Conservation (phyloP, 2,329 filamentous ascomycete genomes). For the Pezizomycotina sp. region DNA sequence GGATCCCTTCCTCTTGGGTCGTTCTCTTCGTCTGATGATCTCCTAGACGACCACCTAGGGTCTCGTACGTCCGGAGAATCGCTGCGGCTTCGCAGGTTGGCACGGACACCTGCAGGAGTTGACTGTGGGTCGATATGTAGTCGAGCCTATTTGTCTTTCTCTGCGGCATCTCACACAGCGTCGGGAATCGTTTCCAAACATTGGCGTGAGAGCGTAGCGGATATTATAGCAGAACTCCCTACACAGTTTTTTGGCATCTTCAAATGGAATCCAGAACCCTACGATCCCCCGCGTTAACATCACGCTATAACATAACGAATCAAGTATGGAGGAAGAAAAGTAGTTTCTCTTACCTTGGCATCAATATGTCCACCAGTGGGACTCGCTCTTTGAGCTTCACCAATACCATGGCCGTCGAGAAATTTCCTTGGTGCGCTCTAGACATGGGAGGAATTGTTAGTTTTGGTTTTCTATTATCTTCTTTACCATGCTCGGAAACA, state of each 20-base stretch:
- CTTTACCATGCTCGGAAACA: background rate
- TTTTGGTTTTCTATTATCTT: conserved; percentile 19
- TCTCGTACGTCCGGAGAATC: conserved; percentile 2
- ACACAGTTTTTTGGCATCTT: conserved; percentile 71
- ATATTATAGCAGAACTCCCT: conserved; percentile 79
- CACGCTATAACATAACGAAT: conserved; percentile 7
- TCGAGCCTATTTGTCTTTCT: conserved; percentile 38
- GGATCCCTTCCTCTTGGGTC: conserved; percentile 22
- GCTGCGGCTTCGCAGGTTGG: conserved; percentile 3
- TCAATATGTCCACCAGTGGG: conserved; percentile 83
- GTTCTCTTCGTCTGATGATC: conserved; percentile 11
- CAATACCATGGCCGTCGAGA: conserved; percentile 55
- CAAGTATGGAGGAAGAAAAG: conserved; percentile 3
- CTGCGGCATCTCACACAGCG: conserved; percentile 38
- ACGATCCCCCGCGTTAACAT: conserved; percentile 17
- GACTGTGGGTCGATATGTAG: conserved; percentile 28
- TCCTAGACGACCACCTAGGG: background rate
- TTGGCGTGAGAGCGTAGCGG: conserved; percentile 66
- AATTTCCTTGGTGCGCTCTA: conserved; percentile 54
- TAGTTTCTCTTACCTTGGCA: conserved; percentile 55
- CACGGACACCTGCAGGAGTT: background rate
- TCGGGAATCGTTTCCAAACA: conserved; percentile 69
- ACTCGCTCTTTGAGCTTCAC: conserved; percentile 79
- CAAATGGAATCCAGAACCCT: conserved; percentile 96
- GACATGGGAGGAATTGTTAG: conserved; percentile 53